Conservation (phyloP, 257 asterid genomes). For the Nicotiana tomentosiformis region DNA sequence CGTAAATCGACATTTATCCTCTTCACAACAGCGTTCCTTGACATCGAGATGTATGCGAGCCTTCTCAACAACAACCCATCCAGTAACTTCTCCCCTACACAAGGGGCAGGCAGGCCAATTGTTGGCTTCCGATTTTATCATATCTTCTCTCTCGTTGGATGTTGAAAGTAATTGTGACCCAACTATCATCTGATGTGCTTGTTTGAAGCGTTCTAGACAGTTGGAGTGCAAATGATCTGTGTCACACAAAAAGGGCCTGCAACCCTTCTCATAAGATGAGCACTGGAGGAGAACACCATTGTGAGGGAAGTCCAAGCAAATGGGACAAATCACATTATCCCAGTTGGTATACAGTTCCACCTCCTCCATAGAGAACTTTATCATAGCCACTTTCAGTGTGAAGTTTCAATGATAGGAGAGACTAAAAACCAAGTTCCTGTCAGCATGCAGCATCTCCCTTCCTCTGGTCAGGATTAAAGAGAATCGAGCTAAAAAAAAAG, state of each 20-base stretch:
- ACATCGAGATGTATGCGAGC: conserved; percentile 58
- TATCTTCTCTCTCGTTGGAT: conserved; percentile 23
- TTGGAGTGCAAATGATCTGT: conserved; percentile 75
- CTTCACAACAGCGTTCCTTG: conserved; percentile 70
- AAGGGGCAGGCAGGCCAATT: conserved; percentile 61
- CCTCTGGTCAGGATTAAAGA: background rate
- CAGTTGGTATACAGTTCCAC: conserved; percentile 57
- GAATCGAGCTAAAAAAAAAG: background rate
- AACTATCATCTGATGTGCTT: conserved; percentile 45
- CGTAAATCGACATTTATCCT: conserved; percentile 52
- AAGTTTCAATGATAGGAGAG: conserved; percentile 14
- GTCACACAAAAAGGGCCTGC: conserved; percentile 76
- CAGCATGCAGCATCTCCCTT: conserved; percentile 15
- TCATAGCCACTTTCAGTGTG: conserved; percentile 26
- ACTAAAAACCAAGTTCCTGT: conserved; percentile 22
- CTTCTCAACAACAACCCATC: conserved; percentile 60
- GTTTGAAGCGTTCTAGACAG: conserved; percentile 74
- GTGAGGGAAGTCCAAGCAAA: conserved; percentile 79
- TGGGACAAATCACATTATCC: conserved; percentile 73
- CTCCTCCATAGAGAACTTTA: conserved; percentile 41
- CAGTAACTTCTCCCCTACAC: conserved; percentile 80
- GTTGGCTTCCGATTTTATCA: conserved; percentile 26
- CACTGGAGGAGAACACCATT: conserved; percentile 81
- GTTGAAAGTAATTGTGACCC: conserved; percentile 27
- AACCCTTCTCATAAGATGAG: conserved; percentile 64